Conservation (phyloP, 83 land plant species). For the Thuja plicata region DNA sequence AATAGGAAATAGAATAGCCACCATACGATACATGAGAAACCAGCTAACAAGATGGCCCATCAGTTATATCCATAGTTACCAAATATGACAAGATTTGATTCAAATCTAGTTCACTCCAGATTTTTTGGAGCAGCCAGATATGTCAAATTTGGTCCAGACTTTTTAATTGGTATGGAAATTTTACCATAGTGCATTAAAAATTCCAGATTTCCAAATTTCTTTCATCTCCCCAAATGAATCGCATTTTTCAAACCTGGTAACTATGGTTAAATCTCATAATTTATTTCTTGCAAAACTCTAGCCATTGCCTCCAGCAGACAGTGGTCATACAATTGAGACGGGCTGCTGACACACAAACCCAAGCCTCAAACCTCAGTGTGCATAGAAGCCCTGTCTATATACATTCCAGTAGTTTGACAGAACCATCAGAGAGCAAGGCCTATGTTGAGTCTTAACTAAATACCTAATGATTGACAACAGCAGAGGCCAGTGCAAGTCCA, state of each 20-base stretch:
- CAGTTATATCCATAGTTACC: neutral
- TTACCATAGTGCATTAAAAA: too few relatives aligned
- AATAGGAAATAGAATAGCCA: neutral
- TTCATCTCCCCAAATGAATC: too few relatives aligned
- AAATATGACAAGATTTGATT: too few relatives aligned
- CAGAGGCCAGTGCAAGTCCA: neutral
- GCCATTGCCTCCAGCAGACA: neutral
- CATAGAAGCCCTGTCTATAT: neutral
- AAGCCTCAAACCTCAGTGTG: neutral
- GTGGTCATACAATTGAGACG: neutral
- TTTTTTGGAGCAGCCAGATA: too few relatives aligned
- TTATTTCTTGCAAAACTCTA: neutral
- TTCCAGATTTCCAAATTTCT: too few relatives aligned
- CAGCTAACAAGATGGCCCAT: neutral
- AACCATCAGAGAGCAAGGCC: neutral
- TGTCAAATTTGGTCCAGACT: too few relatives aligned
- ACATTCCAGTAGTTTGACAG: neutral
- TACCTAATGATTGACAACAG: neutral
- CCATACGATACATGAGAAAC: neutral
- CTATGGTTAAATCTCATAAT: neutral
- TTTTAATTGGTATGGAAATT: too few relatives aligned
- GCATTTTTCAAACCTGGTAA: too few relatives aligned
- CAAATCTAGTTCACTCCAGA: too few relatives aligned
- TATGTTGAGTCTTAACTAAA: neutral
- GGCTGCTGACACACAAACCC: neutral